Evolutionary conservation across 176 grass and related monocot genomes (phyloP), one percentile per base, ranked within the genome.

Genomic region (Bromus sterilis): DNA sequence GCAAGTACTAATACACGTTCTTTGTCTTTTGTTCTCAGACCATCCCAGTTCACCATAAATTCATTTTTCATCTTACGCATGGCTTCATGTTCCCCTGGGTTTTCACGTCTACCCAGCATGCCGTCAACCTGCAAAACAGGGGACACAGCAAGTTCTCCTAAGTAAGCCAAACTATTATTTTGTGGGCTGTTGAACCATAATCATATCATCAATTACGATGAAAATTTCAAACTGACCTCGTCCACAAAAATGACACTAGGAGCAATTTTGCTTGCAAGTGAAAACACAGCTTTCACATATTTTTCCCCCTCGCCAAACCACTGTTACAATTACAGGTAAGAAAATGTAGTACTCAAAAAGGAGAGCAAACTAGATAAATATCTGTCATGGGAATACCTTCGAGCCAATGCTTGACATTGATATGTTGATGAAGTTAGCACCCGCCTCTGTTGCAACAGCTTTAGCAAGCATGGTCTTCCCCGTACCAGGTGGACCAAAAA

Each of bases 21-120:
- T 86, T 88, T 95, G 85, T 89, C 95, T 87, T 95, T 98, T 37
- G 95, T 95, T 72, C 92, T 89, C 41, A 98, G 79, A 66, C 95
- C 95, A 89, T 98, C 95, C 95, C 95, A 98, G 57, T 98, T 98
- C 63, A 98, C 90, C 95, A 98, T 98, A 87, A 98, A 98, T 83
- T 98, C 95, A 46, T 98, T 98, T 85, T 98, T 98, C 95, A 98
- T 98, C 66, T 98, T 98, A 15, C 95, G 90, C 95, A 95, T 98
- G 53, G 95, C 95, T 88, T 98, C 95, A 93, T 98, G 92, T 83
- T 98, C 95, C 34, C 95, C 91, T 58, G 95, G 90, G 66, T 98
- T 98, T 91, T 98, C 95, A 56, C 95, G 90, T 85, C 95, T 95
- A 40, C 92, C 93, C 84, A 98, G 71, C 91, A 98, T 93, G 62